phyloP scores from a whole-genome alignment of 345 rosid genomes.

The Euphorbia pulcherrima region DNA sequence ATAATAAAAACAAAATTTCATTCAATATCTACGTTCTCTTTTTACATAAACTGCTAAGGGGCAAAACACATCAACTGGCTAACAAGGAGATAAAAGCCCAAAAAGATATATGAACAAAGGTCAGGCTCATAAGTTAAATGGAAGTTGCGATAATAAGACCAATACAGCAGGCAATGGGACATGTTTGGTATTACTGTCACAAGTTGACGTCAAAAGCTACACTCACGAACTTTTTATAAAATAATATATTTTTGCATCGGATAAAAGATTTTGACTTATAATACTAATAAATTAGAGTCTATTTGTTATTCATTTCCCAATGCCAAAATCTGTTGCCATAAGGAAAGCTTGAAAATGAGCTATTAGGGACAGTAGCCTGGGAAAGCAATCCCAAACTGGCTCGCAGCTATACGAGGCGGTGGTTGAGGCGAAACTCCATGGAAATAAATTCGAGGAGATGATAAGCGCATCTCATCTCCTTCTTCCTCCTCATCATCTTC shows the following conservation, averaged over 20 bases:
- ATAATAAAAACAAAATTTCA: slow-evolving; percentile 22
- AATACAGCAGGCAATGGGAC: too few species aligned
- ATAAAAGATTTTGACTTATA: too few species aligned
- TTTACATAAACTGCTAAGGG: slow-evolving; percentile 28
- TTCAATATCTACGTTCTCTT: slow-evolving; percentile 30
- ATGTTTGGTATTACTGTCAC: too few species aligned
- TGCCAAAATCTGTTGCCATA: too few species aligned
- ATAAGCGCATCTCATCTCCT: slow-evolving; percentile 23
- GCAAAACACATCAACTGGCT: slow-evolving; percentile 10
- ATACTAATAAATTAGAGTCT: too few species aligned
- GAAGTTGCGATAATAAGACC: slow-evolving; percentile 23
- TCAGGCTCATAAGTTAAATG: slow-evolving; percentile 35
- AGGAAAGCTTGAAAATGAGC: too few species aligned
- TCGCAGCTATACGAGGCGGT: slow-evolving; percentile 46
- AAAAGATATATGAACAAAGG: slow-evolving; percentile 30
- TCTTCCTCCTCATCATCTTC: slow-evolving; percentile 54
- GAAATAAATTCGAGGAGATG: slow-evolving; percentile 28
- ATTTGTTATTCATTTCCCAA: too few species aligned
- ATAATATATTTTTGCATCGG: too few species aligned
- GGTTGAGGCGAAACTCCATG: slow-evolving; percentile 29
- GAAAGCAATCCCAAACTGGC: slow-evolving; percentile 40
- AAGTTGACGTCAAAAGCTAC: too few species aligned
- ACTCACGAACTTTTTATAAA: too few species aligned
- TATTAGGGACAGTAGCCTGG: too few species aligned
- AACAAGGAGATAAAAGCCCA: slow-evolving; percentile 2